Conservation (phyloP, 1,139 yeast species). For the Yamadazyma mexicana region DNA sequence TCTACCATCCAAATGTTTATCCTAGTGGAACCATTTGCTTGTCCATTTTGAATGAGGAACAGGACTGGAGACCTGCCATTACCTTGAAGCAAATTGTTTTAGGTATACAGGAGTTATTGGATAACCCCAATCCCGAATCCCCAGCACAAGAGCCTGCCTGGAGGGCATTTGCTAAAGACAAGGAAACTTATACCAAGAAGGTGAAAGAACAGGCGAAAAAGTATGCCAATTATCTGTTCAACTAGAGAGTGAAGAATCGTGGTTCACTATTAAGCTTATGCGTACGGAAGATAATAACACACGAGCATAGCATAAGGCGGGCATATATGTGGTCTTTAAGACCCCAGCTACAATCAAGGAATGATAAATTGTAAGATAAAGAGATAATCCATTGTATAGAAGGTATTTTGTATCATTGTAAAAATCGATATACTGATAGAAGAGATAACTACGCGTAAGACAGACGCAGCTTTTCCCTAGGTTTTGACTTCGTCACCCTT, state of each 20-base stretch:
- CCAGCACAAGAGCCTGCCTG: constrained; percentile 99
- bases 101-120: constrained; percentile 90
- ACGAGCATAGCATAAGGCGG: no score
- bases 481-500: constrained; percentile 18
- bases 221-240: constrained; percentile 39
- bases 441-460: no score
- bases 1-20: constrained; percentile 95
- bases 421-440: not conserved
- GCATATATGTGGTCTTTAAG: no score
- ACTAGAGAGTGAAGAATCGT: constrained; percentile 1
- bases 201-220: constrained; percentile 80
- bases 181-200: constrained; percentile 66
- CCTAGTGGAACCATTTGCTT: constrained; percentile 96
- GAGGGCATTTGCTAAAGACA: constrained; percentile 75
- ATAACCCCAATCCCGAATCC: constrained; percentile 88
- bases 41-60: constrained; percentile 89
- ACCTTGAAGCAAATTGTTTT: constrained; percentile 85
- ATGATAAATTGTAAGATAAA: not conserved
- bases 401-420: not conserved
- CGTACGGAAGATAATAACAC: no score
- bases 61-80: constrained; percentile 98
- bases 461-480: constrained; percentile 1
- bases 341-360: no score
- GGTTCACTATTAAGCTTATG: no score
- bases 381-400: not conserved